Conservation (phyloP, 1,284 basidiomycete genomes). For the Wallemia ichthyophaga region DNA sequence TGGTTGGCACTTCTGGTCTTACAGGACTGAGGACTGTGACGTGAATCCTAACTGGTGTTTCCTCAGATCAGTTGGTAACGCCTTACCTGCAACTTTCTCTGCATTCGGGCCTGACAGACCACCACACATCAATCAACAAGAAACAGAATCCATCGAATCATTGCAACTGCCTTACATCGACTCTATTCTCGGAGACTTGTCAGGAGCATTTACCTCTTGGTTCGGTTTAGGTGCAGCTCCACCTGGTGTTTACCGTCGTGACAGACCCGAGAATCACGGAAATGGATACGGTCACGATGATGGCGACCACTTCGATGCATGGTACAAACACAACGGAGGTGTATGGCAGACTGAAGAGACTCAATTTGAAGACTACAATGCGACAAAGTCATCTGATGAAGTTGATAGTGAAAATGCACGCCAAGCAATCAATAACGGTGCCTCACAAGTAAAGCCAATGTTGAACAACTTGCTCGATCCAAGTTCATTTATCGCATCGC, state of each 20-base stretch:
- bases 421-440: not conserved
- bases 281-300: not conserved
- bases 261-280: not conserved
- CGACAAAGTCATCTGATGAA: not conserved
- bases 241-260: not conserved
- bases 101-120: not conserved
- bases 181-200: not conserved
- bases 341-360: not conserved
- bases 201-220: not conserved
- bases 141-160: not conserved
- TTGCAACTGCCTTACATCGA: not conserved
- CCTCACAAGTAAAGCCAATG: not conserved
- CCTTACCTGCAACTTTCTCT: not conserved
- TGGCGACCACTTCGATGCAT: not conserved
- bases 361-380: not conserved
- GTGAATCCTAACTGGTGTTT: conserved; percentile 14
- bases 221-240: not conserved
- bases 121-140: not conserved
- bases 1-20: conserved; percentile 45
- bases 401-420: not conserved
- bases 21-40: conserved; percentile 29
- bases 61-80: not conserved
- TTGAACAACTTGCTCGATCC: not conserved
- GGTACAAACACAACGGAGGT: not conserved
- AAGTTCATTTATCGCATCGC: not conserved